Percentiles rank a stretch among this genome's conserved stretches.
phyloP scores from a whole-genome alignment of 345 rosid species.

The Eutrema japonicum region DNA sequence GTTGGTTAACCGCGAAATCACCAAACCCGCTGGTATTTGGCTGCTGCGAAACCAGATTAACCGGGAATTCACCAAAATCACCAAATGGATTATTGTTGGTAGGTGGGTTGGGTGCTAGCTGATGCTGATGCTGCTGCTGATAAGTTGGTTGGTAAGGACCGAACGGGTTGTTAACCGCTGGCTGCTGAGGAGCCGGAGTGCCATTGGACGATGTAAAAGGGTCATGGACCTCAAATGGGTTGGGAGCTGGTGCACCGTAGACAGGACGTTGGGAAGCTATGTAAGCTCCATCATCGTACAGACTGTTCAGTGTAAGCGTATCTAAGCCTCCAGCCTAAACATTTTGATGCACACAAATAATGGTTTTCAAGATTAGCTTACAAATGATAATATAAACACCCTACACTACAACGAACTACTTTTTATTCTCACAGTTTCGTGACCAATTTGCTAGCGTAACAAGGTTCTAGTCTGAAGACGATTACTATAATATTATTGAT shows the following conservation, averaged over 20 bases:
- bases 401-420: too few relatives aligned
- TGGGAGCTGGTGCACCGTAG: constrained; percentile 83
- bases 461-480: background rate
- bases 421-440: background rate
- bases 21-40: constrained; percentile 42
- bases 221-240: constrained; percentile 87
- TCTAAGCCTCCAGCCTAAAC: constrained; percentile 95
- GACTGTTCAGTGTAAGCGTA: constrained; percentile 78
- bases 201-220: constrained; percentile 63
- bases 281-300: constrained; percentile 83
- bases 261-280: constrained; percentile 82
- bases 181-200: constrained; percentile 58
- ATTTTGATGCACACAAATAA: constrained; percentile 5
- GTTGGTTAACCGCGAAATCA: constrained; percentile 44
- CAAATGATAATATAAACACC: background rate
- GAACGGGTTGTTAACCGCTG: constrained; percentile 58
- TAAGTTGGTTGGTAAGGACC: constrained; percentile 66
- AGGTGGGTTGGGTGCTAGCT: constrained; percentile 44
- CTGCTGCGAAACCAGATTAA: constrained; percentile 41
- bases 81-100: constrained; percentile 67
- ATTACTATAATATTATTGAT: too few relatives aligned
- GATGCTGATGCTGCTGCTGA: constrained; percentile 57
- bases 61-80: constrained; percentile 47
- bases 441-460: background rate
- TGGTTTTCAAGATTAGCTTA: background rate